Evolutionary conservation across 345 rosid genomes (phyloP), one percentile per base, ranked within the genome.

Genomic region (Isatis tinctoria): DNA sequence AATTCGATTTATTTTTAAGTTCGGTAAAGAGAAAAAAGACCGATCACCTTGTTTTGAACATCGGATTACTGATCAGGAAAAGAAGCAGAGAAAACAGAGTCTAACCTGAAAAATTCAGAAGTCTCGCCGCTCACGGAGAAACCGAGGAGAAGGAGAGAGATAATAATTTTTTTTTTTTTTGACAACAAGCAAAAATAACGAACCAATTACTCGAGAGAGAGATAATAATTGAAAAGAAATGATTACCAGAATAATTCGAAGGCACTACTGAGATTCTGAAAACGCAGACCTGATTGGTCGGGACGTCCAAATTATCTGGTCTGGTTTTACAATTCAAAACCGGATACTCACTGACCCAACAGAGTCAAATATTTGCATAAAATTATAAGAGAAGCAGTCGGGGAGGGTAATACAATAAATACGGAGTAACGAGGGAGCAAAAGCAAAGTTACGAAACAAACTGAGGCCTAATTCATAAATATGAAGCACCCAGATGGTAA

Each of bases 71-170:
- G 18, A 63, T 17, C 4, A 18, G n/a, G 20, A 44, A 18, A 52
- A 13, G 16, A 45, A 53, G 20, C 47, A 51, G 11, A 49, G 37
- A 8, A 67, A 45, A 70, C 69, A 72, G 76, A 72, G 61, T 28
- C 43, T 27, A 58, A 74, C 78, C 78, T 74, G 58, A 26, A n/a
- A 32, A 54, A 14, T 26, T 39, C 43, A 74, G 22, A 58, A 58
- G 40, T 58, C 39, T 65, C 52, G 59, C 43, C 13, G 73, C 44
- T 66, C 32, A 66, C 78, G 78, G 78, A 74, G 78, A 74, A 59
- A 48, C 72, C 78, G 43, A 74, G 78, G 69, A 59, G 63, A 52
- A 13, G 36, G 54, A 22, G 51, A 56, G 26, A 16, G 24, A 33
- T 35, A 33, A 14, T 43, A 10, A 14, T 14, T 3, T n/a, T n/a